phyloP scores from a whole-genome alignment of 2,329 filamentous ascomycete genomes.

The Truncatella angustata region DNA sequence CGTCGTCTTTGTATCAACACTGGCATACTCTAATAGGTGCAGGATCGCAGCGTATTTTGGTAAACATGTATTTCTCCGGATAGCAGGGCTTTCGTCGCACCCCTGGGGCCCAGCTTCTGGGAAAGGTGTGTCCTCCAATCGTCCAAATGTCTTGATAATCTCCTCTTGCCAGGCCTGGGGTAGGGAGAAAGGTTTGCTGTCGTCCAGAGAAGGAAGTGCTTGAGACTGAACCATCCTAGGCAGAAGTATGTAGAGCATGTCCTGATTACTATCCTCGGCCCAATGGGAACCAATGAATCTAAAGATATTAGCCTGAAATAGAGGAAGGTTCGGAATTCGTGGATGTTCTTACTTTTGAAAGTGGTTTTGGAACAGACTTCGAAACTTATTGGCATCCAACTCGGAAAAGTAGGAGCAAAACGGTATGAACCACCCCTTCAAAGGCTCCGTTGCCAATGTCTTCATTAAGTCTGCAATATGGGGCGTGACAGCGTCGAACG shows the following conservation, averaged over 20 bases:
- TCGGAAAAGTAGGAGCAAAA: conserved; percentile 83
- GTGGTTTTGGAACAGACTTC: conserved; percentile 72
- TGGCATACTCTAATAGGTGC: conserved; percentile 59
- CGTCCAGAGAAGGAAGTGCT: conserved; percentile 51
- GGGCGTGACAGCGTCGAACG: conserved; percentile 76
- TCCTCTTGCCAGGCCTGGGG: conserved; percentile 71
- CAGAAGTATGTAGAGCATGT: conserved; percentile 66
- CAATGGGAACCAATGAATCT: conserved; percentile 77
- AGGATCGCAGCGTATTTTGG: conserved; percentile 68
- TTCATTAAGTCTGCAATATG: conserved; percentile 65
- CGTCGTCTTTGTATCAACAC: conserved; percentile 64
- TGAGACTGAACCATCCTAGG: conserved; percentile 60
- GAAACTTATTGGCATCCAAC: conserved; percentile 71
- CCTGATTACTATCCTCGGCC: conserved; percentile 63
- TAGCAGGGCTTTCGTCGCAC: conserved; percentile 60
- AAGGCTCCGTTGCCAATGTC: conserved; percentile 60
- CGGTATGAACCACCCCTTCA: conserved; percentile 73
- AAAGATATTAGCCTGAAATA: conserved; percentile 22
- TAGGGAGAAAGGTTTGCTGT: conserved; percentile 53
- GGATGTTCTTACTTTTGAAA: conserved; percentile 73
- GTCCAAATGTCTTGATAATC: conserved; percentile 68
- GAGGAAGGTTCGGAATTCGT: background rate
- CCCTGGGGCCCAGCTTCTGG: conserved; percentile 52
- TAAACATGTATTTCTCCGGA: conserved; percentile 62
- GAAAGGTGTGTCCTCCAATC: conserved; percentile 62